phyloP scores from a whole-genome alignment of 2,329 filamentous ascomycete species.

The Neopestalotiopsis sp. region DNA sequence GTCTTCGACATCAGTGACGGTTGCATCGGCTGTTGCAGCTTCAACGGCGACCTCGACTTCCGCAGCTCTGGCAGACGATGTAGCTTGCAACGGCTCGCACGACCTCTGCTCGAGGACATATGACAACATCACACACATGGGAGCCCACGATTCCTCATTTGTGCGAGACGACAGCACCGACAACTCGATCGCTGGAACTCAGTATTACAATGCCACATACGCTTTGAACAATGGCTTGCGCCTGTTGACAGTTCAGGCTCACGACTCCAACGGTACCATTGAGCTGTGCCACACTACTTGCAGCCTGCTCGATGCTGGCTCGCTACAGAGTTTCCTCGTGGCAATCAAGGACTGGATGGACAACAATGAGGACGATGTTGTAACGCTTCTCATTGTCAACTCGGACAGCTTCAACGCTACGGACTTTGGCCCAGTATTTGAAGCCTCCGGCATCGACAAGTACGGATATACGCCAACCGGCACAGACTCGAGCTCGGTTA shows the following conservation, averaged over 20 bases:
- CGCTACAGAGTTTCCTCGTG: slow-evolving; percentile 66
- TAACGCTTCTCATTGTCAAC: slow-evolving; percentile 78
- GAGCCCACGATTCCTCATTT: slow-evolving; percentile 75
- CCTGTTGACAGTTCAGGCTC: slow-evolving; percentile 74
- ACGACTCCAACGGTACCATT: slow-evolving; percentile 63
- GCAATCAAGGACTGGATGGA: slow-evolving; percentile 74
- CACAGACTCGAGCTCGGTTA: slow-evolving; percentile 25
- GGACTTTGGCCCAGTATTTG: slow-evolving; percentile 60
- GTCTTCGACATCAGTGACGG: slow-evolving; percentile 15
- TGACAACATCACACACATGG: slow-evolving; percentile 78
- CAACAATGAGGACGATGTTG: slow-evolving; percentile 73
- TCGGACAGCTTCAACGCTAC: slow-evolving; percentile 62
- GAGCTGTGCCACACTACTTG: slow-evolving; percentile 76
- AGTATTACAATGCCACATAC: slow-evolving; percentile 74
- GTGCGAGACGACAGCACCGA: slow-evolving; percentile 66
- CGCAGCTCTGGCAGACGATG: slow-evolving; percentile 33
- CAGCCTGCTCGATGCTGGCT: slow-evolving; percentile 70
- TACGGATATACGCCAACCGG: slow-evolving; percentile 65
- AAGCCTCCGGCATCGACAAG: slow-evolving; percentile 62
- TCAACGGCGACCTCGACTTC: slow-evolving; percentile 18
- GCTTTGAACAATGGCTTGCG: slow-evolving; percentile 76
- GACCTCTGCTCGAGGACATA: slow-evolving; percentile 74
- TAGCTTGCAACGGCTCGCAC: slow-evolving; percentile 82
- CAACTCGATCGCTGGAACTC: slow-evolving; percentile 72
- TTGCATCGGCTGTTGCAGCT: slow-evolving; percentile 28